Conservation (phyloP, 768 basidiomycete genomes). For the Boletus pseudo-olivaceus region DNA sequence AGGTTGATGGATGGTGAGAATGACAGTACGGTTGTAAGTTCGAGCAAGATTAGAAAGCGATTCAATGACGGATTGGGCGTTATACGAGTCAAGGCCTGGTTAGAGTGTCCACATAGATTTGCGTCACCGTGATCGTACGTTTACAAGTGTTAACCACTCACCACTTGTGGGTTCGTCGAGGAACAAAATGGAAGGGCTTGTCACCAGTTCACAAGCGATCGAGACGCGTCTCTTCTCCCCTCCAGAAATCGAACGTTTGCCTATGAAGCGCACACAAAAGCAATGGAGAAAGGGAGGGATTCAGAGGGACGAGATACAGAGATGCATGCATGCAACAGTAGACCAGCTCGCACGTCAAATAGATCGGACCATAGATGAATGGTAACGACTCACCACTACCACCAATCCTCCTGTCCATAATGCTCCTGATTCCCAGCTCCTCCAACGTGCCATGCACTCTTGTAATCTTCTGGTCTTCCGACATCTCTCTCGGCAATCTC, state of each 20-base stretch:
- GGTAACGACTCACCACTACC: slow-evolving; percentile 61
- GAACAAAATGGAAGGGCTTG: slow-evolving; percentile 93
- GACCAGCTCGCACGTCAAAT: not conserved
- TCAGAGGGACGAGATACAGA: not conserved
- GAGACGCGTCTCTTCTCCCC: slow-evolving; percentile 97
- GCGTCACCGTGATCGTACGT: not conserved
- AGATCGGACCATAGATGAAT: not conserved
- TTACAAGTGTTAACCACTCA: slow-evolving; percentile 33
- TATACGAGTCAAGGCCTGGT: slow-evolving; percentile 87
- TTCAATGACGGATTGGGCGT: slow-evolving; percentile 93
- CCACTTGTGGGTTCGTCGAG: slow-evolving; percentile 97
- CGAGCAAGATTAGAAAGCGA: slow-evolving; percentile 80
- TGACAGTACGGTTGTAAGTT: slow-evolving; percentile 89
- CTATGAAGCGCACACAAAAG: slow-evolving; percentile 34
- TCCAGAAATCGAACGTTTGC: slow-evolving; percentile 88
- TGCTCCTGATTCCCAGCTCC: slow-evolving; percentile 88
- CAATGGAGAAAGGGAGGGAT: not conserved
- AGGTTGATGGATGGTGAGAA: slow-evolving; percentile 98
- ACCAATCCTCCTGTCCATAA: slow-evolving; percentile 88
- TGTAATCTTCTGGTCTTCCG: slow-evolving; percentile 89
- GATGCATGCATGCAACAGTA: not conserved
- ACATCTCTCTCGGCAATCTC: slow-evolving; percentile 92
- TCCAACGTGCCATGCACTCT: slow-evolving; percentile 94
- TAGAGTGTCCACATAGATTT: not conserved
- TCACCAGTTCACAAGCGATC: slow-evolving; percentile 97